phyloP scores from a whole-genome alignment of 2,329 filamentous ascomycete genomes.

The Aurifilum marmelostoma region DNA sequence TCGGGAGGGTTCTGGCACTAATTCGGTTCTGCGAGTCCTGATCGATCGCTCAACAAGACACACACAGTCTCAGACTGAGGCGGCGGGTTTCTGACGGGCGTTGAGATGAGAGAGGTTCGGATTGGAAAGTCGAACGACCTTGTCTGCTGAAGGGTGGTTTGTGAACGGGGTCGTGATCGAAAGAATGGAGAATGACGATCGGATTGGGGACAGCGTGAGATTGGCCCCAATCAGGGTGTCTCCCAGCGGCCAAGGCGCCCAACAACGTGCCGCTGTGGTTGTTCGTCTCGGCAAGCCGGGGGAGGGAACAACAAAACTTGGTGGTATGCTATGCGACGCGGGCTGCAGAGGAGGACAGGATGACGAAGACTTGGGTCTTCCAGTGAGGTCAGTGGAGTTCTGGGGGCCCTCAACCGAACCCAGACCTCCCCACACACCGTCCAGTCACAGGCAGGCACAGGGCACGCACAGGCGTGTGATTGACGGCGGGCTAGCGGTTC shows the following conservation, averaged over 20 bases:
- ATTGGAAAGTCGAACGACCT: background rate
- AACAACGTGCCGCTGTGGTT: background rate
- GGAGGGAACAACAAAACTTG: slow-evolving; percentile 1
- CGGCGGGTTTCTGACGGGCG: background rate
- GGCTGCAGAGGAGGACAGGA: background rate
- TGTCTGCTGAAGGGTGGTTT: background rate
- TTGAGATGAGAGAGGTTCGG: background rate
- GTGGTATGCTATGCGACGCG: slow-evolving; percentile 4
- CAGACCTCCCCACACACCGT: background rate
- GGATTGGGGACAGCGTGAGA: slow-evolving; percentile 4
- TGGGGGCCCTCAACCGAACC: background rate
- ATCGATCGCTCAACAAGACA: background rate
- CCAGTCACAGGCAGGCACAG: slow-evolving; percentile 7
- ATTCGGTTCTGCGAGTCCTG: background rate
- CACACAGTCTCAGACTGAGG: background rate
- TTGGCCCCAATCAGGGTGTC: background rate
- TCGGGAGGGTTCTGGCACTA: background rate
- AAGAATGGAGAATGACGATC: background rate
- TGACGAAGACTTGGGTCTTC: background rate
- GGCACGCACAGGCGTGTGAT: slow-evolving; percentile 1
- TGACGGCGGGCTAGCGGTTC: background rate
- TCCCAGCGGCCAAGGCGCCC: background rate
- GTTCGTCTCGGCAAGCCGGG: slow-evolving; percentile 5
- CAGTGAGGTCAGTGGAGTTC: slow-evolving; percentile 3
- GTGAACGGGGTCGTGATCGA: slow-evolving; percentile 3